Percentiles rank a stretch among this genome's conserved stretches.
Evolutionary conservation across 345 rosid genomes (phyloP).

Genomic region (Arabidopsis thaliana): DNA sequence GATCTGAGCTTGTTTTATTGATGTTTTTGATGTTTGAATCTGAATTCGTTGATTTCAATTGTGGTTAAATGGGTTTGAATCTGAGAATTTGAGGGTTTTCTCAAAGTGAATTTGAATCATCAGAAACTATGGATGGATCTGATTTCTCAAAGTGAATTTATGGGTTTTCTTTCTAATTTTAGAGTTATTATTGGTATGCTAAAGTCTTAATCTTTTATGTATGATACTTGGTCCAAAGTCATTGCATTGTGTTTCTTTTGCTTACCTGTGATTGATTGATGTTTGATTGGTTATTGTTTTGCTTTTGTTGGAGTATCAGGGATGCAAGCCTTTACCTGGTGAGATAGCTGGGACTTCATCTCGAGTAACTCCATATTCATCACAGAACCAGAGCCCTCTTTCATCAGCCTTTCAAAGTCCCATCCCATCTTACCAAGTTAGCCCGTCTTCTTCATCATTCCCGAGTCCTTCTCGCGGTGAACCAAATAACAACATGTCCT

Average conservation of each 20-base stretch:
- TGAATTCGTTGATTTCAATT: neutral
- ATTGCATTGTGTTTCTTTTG: slow-evolving; percentile 12
- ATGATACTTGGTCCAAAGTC: slow-evolving; percentile 12
- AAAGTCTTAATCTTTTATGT: neutral
- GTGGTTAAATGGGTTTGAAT: neutral
- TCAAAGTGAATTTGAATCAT: too few relatives aligned
- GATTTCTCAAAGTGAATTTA: neutral
- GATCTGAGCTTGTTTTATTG: slow-evolving; percentile 33
- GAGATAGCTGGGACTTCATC: slow-evolving; percentile 68
- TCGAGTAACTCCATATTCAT: slow-evolving; percentile 64
- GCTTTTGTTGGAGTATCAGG: slow-evolving; percentile 54
- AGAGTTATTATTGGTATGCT: slow-evolving; percentile 11
- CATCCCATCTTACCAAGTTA: slow-evolving; percentile 86
- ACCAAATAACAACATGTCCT: slow-evolving; percentile 50
- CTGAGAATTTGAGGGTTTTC: too few relatives aligned
- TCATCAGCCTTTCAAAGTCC: slow-evolving; percentile 95
- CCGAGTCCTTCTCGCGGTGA: slow-evolving; percentile 77
- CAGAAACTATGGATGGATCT: slow-evolving; percentile 22
- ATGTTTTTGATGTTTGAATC: neutral
- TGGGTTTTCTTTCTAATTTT: neutral
- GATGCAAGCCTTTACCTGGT: slow-evolving; percentile 65
- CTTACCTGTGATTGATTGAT: slow-evolving; percentile 3
- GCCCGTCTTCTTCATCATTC: slow-evolving; percentile 88
- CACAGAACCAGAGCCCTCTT: slow-evolving; percentile 84
- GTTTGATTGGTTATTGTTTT: slow-evolving; percentile 6